Evolutionary conservation across 2,329 filamentous ascomycete genomes (phyloP).

Genomic region (Alternaria postmessia): DNA sequence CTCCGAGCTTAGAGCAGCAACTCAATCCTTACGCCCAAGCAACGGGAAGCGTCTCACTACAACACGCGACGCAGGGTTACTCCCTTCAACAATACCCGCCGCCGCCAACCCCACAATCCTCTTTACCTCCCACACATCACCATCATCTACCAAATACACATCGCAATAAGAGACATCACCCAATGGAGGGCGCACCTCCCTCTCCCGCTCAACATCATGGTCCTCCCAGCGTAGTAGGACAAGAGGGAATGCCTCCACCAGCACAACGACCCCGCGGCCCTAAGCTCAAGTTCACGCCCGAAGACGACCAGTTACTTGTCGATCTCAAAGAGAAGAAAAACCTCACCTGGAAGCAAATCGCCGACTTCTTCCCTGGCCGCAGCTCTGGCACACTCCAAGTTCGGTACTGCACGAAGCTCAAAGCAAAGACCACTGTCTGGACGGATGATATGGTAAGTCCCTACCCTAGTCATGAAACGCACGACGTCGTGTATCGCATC

Average conservation of each 20-base stretch:
- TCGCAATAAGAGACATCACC: conserved; percentile 70
- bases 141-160: conserved; percentile 79
- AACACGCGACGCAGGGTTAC: conserved; percentile 50
- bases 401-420: conserved; percentile 92
- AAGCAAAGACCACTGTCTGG: conserved; percentile 93
- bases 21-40: conserved; percentile 50
- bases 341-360: conserved; percentile 96
- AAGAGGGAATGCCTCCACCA: conserved; percentile 85
- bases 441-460: conserved; percentile 85
- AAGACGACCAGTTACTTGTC: conserved; percentile 87
- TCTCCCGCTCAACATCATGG: conserved; percentile 59
- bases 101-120: conserved; percentile 33
- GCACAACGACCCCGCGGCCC: conserved; percentile 82
- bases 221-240: conserved; percentile 84
- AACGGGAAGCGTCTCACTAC: conserved; percentile 50
- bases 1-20: conserved; percentile 52
- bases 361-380: conserved; percentile 91
- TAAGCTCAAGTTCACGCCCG: conserved; percentile 92
- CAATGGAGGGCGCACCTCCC: conserved; percentile 55
- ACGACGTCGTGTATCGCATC: conserved; percentile 43
- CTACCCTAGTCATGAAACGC: conserved; percentile 42
- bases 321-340: conserved; percentile 95
- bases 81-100: conserved; percentile 48
- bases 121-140: conserved; percentile 64
- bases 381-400: conserved; percentile 92